Base-by-base conservation (phyloP, 1,139 yeast species). In the Zygosaccharomyces sapae region DNA sequence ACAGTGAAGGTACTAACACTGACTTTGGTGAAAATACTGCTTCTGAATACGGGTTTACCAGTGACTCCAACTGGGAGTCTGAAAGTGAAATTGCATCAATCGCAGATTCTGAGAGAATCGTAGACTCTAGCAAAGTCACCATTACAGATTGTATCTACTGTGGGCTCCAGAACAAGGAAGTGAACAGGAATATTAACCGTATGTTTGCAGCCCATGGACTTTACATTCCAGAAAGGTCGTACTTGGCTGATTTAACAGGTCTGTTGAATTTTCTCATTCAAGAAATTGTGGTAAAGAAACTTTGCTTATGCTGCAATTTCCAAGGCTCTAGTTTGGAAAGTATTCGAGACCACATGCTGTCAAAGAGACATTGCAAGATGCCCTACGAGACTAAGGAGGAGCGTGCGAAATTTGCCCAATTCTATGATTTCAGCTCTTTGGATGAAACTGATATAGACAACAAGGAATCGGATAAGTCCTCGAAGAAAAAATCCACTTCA, bases 361-460 rank as follows among this genome's bases (percentile, higher is more conserved):
- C 85, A 16, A 92, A 92, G 68, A 80, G 89, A 53, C 99, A 92
- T 65, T 84, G 90, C 72, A 79, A 80, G 63, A 77, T 92, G 48
- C 97, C 98, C 0, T 94, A 87, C 66, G 97, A 92, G 58, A 69
- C 80, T 0, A 86, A 81, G 51, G 85, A 85, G 48, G 95, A 92
- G 62, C 84, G 83, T 64, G 76, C 83, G 47, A 88, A 85, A 60
- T 74, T 90, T 37, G 80, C 94, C 0, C 86, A 83, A 44, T 92
- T 83, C 61, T 92, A 92, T 63, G 97, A 92, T 67, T 92, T 89
- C 68, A 73, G 83, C 3, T 75, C 86, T 0, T 73, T 90, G 1
- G 82, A 82, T 62, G 74, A 67, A 45, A 3, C 19, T 22, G 66
- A 46, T 38, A 52, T 48, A 30, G 48, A 50, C 27, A 50, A 53